Percentiles rank a stretch among this genome's conserved stretches.
phyloP scores from a whole-genome alignment of 257 asterid genomes.

The Solanum sejunctum region DNA sequence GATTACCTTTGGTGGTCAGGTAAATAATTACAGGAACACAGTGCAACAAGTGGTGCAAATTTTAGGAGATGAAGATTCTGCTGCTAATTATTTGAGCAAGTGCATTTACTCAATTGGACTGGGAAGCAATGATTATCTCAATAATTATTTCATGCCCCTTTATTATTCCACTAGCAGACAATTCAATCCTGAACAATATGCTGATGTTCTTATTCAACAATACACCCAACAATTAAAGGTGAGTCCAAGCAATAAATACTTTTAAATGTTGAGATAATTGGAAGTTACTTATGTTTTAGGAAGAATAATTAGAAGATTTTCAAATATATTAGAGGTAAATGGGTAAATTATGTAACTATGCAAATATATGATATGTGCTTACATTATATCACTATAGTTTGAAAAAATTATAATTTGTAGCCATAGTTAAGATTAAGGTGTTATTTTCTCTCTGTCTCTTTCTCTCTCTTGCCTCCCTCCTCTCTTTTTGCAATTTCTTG shows the following conservation, averaged over 20 bases:
- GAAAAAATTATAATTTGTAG: no score
- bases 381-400: no score
- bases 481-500: no score
- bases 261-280: no score
- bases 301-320: no score
- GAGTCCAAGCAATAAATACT: background rate
- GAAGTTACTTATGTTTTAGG: background rate
- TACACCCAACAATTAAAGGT: conserved; percentile 26
- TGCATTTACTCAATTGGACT: conserved; percentile 29
- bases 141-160: conserved; percentile 39
- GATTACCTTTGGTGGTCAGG: conserved; percentile 44
- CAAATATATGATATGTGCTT: no score
- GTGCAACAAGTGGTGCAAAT: conserved; percentile 40
- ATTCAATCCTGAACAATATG: conserved; percentile 24
- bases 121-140: conserved; percentile 44
- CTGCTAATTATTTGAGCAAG: conserved; percentile 27
- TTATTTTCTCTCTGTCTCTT: no score
- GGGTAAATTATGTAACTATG: no score
- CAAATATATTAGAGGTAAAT: background rate
- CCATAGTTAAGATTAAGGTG: no score
- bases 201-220: conserved; percentile 25
- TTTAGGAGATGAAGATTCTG: conserved; percentile 22
- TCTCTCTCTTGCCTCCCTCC: no score
- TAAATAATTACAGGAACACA: conserved; percentile 63
- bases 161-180: conserved; percentile 23